Conservation (phyloP, 345 rosid genomes). For the Citrus maxima region DNA sequence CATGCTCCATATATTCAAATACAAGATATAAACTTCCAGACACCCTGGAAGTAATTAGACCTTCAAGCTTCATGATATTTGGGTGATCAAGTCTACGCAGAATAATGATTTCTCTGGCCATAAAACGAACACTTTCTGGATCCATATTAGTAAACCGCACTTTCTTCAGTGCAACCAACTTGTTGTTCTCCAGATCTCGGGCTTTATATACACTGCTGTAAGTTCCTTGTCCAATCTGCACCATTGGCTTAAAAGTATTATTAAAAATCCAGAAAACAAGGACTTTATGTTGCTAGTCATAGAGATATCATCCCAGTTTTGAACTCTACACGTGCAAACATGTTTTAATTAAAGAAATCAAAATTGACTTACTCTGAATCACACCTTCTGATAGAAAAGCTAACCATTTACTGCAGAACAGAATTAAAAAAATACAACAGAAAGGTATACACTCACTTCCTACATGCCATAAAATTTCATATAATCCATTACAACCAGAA, state of each 20-base stretch:
- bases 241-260: neutral
- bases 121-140: slow-evolving; percentile 64
- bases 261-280: neutral
- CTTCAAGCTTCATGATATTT: slow-evolving; percentile 63
- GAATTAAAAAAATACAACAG: neutral
- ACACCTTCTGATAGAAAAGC: neutral
- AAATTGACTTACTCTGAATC: neutral
- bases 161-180: slow-evolving; percentile 58
- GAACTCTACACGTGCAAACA: neutral
- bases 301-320: neutral
- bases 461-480: neutral
- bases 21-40: slow-evolving; percentile 55
- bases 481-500: slow-evolving; percentile 2
- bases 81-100: slow-evolving; percentile 57
- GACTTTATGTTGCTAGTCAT: neutral
- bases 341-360: neutral
- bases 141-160: slow-evolving; percentile 65
- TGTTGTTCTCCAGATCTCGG: slow-evolving; percentile 50
- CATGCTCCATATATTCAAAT: slow-evolving; percentile 68
- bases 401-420: neutral
- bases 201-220: slow-evolving; percentile 64
- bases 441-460: neutral
- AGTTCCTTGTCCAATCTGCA: slow-evolving; percentile 68
- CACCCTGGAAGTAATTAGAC: slow-evolving; percentile 47
- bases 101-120: slow-evolving; percentile 63